These are phyloP conservation scores for Daldinia eschscholtzii DNA, from an alignment of 2,329 filamentous ascomycete species.

Conservation along the genomic window DNA sequence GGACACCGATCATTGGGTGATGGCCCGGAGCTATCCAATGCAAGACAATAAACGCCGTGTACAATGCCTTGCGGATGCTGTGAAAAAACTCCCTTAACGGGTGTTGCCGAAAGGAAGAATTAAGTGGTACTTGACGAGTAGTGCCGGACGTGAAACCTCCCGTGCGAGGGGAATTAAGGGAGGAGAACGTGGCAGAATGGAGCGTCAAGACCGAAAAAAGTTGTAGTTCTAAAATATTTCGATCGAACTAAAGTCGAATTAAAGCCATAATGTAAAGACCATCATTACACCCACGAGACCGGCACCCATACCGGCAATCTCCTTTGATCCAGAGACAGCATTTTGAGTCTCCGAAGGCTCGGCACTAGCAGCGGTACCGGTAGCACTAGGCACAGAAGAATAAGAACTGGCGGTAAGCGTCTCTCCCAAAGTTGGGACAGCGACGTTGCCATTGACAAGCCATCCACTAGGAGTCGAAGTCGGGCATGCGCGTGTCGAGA, in stretches of 20 bases:
- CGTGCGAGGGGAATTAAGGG: slow-evolving; percentile 18
- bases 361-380: slow-evolving; percentile 47
- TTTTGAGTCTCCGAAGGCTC: slow-evolving; percentile 54
- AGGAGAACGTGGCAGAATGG: slow-evolving; percentile 4
- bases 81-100: slow-evolving; percentile 13
- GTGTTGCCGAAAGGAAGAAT: slow-evolving; percentile 24
- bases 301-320: slow-evolving; percentile 64
- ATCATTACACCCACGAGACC: slow-evolving; percentile 65
- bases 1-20: slow-evolving; percentile 27
- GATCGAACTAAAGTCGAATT: slow-evolving; percentile 36
- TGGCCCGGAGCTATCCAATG: slow-evolving; percentile 31
- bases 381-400: slow-evolving; percentile 51
- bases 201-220: slow-evolving; percentile 9
- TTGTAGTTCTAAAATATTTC: slow-evolving; percentile 3
- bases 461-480: slow-evolving; percentile 76
- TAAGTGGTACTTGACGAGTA: slow-evolving; percentile 19
- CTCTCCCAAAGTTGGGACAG: slow-evolving; percentile 77
- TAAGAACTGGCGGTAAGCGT: slow-evolving; percentile 54
- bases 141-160: slow-evolving; percentile 4
- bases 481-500: slow-evolving; percentile 77
- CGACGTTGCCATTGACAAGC: slow-evolving; percentile 77
- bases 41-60: slow-evolving; percentile 43
- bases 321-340: slow-evolving; percentile 60
- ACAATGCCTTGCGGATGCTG: slow-evolving; percentile 37
- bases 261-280: slow-evolving; percentile 65